Evolutionary conservation across 305 asterid species (phyloP).

Genomic region (Solanum hybrid): DNA sequence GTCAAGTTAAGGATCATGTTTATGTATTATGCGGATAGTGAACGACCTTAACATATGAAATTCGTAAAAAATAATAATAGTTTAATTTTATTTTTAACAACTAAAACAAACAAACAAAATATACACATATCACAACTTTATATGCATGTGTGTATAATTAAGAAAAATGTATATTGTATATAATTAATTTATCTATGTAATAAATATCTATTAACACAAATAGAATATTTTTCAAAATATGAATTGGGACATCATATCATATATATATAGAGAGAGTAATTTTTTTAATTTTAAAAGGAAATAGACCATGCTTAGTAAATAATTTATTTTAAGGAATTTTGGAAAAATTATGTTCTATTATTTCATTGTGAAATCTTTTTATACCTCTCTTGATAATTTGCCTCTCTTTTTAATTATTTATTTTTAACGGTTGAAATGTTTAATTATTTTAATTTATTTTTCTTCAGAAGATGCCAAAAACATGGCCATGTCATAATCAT

Average conservation of each 20-base stretch:
- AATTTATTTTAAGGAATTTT: not conserved
- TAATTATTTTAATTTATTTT: not conserved
- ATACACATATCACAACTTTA: not conserved
- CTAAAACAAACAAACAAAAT: not conserved
- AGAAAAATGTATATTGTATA: too few species aligned
- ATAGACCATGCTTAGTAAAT: not conserved
- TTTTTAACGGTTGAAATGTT: not conserved
- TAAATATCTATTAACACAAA: too few species aligned
- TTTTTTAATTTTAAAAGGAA: not conserved
- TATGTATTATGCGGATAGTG: too few species aligned
- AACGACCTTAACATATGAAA: too few species aligned
- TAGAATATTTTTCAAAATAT: too few species aligned
- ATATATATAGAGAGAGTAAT: too few species aligned
- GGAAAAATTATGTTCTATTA: not conserved
- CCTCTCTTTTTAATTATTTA: not conserved
- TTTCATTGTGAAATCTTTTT: not conserved
- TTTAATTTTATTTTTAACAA: too few species aligned
- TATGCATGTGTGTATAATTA: not conserved
- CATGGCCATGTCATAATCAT: conserved; percentile 23
- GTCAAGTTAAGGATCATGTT: too few species aligned
- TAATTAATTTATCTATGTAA: too few species aligned
- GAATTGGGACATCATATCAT: too few species aligned
- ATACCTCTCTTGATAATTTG: not conserved
- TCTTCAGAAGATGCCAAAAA: conserved; percentile 14
- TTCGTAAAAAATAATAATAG: too few species aligned